Conservation (phyloP, 805 yeast species). For the Starmera amethionina region DNA sequence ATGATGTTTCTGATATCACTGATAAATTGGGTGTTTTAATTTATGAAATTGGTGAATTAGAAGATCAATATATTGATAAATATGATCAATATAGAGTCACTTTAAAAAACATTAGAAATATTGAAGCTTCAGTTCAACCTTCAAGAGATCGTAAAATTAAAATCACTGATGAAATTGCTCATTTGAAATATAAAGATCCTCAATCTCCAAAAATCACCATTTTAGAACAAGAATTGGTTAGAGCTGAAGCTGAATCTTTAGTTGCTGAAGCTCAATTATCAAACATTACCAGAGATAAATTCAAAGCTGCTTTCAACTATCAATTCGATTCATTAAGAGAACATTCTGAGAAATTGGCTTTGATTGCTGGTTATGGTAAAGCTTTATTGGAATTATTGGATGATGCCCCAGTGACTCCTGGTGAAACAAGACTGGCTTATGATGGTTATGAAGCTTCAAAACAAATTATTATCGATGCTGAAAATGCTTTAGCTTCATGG, state of each 20-base stretch:
- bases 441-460: constrained; percentile 97
- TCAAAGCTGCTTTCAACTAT: constrained; percentile 94
- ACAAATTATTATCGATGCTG: constrained; percentile 96
- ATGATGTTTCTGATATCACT: constrained; percentile 93
- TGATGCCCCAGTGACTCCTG: constrained; percentile 96
- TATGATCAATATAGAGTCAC: constrained; percentile 98
- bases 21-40: constrained; percentile 94
- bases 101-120: constrained; percentile 87
- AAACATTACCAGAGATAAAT: constrained; percentile 94
- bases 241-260: constrained; percentile 98
- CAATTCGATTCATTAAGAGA: constrained; percentile 95
- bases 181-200: constrained; percentile 96
- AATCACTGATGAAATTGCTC: constrained; percentile 95
- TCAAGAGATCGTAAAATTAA: constrained; percentile 96
- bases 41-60: constrained; percentile 95
- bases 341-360: constrained; percentile 89
- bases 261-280: constrained; percentile 99
- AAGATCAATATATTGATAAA: constrained; percentile 96
- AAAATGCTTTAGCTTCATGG: constrained; percentile 92
- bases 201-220: constrained; percentile 92
- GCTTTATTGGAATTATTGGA: constrained; percentile 92
- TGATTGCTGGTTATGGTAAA: constrained; percentile 98
- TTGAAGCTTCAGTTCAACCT: constrained; percentile 97
- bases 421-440: constrained; percentile 97
- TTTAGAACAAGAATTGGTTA: constrained; percentile 94